Evolutionary conservation across 371 early-diverging fungal genomes (phyloP).

Genomic region (Blyttiomyces sp.): DNA sequence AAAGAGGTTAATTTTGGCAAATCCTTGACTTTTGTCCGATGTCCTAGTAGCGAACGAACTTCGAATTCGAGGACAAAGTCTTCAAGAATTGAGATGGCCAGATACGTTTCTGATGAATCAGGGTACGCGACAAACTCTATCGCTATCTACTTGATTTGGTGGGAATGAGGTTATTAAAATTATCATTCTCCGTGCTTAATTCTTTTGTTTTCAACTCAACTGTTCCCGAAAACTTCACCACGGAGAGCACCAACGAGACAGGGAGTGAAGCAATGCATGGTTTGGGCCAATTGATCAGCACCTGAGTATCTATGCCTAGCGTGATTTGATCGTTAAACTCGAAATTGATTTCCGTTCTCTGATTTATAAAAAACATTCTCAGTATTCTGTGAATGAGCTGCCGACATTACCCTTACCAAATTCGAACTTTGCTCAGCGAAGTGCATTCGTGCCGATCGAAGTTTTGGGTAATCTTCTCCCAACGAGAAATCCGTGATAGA

Average conservation of each 20-base stretch:
- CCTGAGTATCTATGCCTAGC: slow-evolving; percentile 55
- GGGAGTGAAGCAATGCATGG: slow-evolving; percentile 85
- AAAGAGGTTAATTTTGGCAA: slow-evolving; percentile 86
- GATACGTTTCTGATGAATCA: slow-evolving; percentile 32
- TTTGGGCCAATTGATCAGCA: slow-evolving; percentile 89
- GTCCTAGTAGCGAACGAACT: slow-evolving; percentile 83
- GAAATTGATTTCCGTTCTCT: slow-evolving; percentile 76
- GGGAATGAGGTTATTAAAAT: slow-evolving; percentile 36
- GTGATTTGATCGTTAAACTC: slow-evolving; percentile 61
- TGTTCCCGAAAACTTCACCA: slow-evolving; percentile 84
- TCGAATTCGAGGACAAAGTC: slow-evolving; percentile 69
- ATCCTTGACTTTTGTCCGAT: slow-evolving; percentile 90
- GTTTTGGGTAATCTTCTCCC: slow-evolving; percentile 84
- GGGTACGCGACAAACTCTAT: slow-evolving; percentile 55
- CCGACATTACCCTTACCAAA: slow-evolving; percentile 48
- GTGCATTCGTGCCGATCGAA: slow-evolving; percentile 68
- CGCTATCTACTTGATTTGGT: slow-evolving; percentile 48
- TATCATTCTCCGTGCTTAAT: neutral
- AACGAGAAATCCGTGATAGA: slow-evolving; percentile 83
- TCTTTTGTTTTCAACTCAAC: slow-evolving; percentile 40
- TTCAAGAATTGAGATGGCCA: slow-evolving; percentile 41
- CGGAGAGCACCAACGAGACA: slow-evolving; percentile 75
- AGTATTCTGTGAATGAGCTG: no score
- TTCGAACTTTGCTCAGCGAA: slow-evolving; percentile 68
- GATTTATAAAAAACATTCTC: neutral